Conservation (phyloP, 352 stramenopile species). For the Pythium catenulatum region DNA sequence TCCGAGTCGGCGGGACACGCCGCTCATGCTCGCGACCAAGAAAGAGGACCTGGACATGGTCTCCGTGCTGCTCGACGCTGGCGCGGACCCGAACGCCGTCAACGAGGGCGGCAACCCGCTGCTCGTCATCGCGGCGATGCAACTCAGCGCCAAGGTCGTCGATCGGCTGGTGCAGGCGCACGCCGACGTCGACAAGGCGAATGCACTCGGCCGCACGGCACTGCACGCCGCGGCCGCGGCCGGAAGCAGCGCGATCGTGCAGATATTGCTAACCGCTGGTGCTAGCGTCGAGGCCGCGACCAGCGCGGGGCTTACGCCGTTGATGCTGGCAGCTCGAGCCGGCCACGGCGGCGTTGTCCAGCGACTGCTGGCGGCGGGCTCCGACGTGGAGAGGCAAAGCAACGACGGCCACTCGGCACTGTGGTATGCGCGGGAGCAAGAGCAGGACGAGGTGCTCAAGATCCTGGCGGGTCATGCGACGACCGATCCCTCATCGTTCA, state of each 20-base stretch:
- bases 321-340: background rate
- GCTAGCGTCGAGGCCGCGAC: background rate
- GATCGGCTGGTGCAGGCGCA: background rate
- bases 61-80: background rate
- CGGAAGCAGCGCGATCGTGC: constrained; percentile 17
- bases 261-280: background rate
- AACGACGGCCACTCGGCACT: background rate
- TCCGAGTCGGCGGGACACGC: too few species aligned
- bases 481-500: too few species aligned
- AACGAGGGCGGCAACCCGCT: background rate
- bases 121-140: background rate
- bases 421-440: background rate
- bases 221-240: constrained; percentile 40
- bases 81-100: background rate
- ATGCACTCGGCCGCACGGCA: background rate
- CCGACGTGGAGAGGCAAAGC: background rate
- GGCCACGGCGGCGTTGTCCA: background rate
- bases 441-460: background rate
- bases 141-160: background rate
- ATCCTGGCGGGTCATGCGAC: too few species aligned
- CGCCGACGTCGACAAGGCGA: background rate
- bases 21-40: background rate
- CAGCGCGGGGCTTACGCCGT: background rate
- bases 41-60: background rate
- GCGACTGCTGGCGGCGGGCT: background rate